Percentiles rank a stretch among this genome's conserved stretches.
phyloP scores from a whole-genome alignment of 2,329 filamentous ascomycete species.

The Emmonsiellopsis sp. region DNA sequence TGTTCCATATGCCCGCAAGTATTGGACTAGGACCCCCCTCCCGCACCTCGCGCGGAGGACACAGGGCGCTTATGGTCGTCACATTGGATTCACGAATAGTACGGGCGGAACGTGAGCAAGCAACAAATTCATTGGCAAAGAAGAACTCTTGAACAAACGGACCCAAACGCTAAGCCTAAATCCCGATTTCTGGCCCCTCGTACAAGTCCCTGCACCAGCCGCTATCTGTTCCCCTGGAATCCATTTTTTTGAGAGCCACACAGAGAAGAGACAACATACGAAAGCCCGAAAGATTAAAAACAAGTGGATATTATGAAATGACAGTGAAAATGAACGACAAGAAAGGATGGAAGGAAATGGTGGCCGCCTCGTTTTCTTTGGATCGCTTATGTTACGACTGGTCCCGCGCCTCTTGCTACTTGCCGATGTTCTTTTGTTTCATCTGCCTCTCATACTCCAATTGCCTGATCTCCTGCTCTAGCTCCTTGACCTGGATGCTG shows the following conservation, averaged over 20 bases:
- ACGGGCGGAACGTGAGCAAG: neutral
- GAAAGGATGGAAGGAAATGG: neutral
- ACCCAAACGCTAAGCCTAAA: constrained; percentile 16
- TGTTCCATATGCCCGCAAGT: neutral
- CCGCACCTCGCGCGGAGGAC: neutral
- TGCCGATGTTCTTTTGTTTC: constrained; percentile 25
- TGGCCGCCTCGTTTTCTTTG: neutral
- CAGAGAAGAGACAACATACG: constrained; percentile 3
- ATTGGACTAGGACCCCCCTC: neutral
- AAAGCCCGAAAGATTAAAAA: constrained; percentile 4
- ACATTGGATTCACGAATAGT: constrained; percentile 5
- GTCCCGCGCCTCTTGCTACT: constrained; percentile 10
- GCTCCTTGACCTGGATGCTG: constrained; percentile 61
- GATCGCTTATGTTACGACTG: neutral
- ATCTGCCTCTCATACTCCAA: constrained; percentile 50
- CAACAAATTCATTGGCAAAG: constrained; percentile 11
- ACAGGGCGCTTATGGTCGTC: constrained; percentile 4
- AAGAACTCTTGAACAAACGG: constrained; percentile 5
- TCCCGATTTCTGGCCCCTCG: constrained; percentile 9
- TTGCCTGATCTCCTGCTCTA: constrained; percentile 59
- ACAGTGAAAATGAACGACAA: constrained; percentile 5
- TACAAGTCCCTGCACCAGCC: constrained; percentile 6
- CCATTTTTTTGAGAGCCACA: constrained; percentile 2
- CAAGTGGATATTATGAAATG: constrained; percentile 13
- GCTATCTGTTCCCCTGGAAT: neutral